Base-by-base conservation (phyloP, 2,329 filamentous ascomycete genomes). In the Diplocarpon rosae region DNA sequence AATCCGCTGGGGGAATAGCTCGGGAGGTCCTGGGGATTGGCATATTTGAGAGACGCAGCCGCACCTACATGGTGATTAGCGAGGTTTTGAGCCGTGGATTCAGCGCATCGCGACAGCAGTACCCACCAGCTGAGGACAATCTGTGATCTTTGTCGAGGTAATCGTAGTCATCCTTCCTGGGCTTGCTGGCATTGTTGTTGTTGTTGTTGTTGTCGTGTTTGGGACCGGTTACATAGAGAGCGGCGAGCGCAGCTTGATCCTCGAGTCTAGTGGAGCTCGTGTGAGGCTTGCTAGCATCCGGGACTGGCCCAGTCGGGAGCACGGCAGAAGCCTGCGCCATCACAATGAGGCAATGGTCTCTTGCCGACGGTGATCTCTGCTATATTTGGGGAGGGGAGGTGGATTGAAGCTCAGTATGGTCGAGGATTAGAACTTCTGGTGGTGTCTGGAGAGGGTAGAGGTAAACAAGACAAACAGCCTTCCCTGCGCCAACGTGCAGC, bases 1-100 rank as follows among this genome's bases (percentile, higher is more conserved):
- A 86, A 69, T 31, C 84, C 82, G 46, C 71, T 62, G 9, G 81
- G 79, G 11, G 85, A 84, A 56, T 73, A 90, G 57, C 81, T 84
- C 31, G 85, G 85, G 16, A 92, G 73, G 55, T 85, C 79, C 58
- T 78, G 71, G 35, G 83, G 76, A 56, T 76, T 73, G 48, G 84
- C 84, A 68, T 87, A 84, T 62, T 79, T 83, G 48, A 88, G 67
- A 10, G 73, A 77, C 39, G 73, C 64, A 15, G 75, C 75, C 42
- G 75, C 75, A 53, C 75, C 75, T 78, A 7, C 20, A 24, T 7
- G 20, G 20, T 24, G 20, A 50, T 42, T 28, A 29, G 34, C n/a
- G 12, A 42, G 31, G 31, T 39, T 31, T 47, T 55, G 42, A 54
- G 42, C 27, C 14, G 24, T 8, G 28, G 20, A 32, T 17, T 36